phyloP scores from a whole-genome alignment of 331 rosid genomes.

The Prunus yedoensis region DNA sequence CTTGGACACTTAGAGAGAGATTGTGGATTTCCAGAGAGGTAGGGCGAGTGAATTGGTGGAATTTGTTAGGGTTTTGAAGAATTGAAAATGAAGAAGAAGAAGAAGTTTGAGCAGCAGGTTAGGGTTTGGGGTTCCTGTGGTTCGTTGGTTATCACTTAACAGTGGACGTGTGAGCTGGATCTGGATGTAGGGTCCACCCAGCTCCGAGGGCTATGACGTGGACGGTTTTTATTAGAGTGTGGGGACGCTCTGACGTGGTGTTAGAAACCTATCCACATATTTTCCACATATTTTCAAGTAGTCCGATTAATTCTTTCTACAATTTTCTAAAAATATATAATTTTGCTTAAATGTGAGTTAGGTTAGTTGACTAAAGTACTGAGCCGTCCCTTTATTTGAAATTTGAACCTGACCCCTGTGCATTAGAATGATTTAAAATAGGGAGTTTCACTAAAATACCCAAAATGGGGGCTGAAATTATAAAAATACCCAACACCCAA shows the following conservation, averaged over 20 bases:
- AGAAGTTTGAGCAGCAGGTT: slow-evolving; percentile 16
- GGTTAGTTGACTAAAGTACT: too few relatives aligned
- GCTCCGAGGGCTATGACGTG: not conserved
- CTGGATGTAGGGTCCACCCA: not conserved
- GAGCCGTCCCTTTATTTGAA: too few relatives aligned
- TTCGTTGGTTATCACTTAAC: not conserved
- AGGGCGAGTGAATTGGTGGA: not conserved
- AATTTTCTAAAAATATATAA: too few relatives aligned
- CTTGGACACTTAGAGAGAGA: not conserved
- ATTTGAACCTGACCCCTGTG: too few relatives aligned
- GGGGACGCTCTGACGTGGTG: slow-evolving; percentile 9
- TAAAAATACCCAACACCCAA: too few relatives aligned
- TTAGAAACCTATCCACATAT: not conserved
- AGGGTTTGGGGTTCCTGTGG: slow-evolving; percentile 12
- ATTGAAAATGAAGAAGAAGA: not conserved
- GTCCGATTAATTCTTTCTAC: not conserved
- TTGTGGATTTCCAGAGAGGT: not conserved
- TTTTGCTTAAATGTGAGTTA: too few relatives aligned
- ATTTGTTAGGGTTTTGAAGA: slow-evolving; percentile 20
- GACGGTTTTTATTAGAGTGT: not conserved
- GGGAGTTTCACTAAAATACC: too few relatives aligned
- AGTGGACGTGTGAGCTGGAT: not conserved
- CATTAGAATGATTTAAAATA: too few relatives aligned
- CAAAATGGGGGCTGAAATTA: too few relatives aligned
- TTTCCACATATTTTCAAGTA: not conserved